A percentile compares a stretch with the other conserved stretches of the same genome.
phyloP scores from a whole-genome alignment of 2,329 filamentous ascomycete species.

The Aspergillus ibericus region DNA sequence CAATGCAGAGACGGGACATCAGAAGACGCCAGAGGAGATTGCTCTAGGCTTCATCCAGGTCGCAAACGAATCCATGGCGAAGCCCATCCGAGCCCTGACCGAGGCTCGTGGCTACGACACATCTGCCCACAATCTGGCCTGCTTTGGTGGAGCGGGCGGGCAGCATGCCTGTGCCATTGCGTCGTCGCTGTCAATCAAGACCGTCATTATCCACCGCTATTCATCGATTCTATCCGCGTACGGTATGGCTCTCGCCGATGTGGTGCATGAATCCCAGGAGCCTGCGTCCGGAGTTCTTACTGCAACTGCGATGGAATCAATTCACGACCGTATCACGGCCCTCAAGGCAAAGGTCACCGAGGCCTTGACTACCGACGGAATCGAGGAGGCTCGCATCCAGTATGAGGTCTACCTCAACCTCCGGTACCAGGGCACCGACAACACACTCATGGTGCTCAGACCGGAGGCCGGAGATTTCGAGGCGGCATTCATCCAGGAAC shows the following conservation, averaged over 20 bases:
- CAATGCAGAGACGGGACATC: conserved; percentile 42
- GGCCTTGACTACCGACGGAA: not conserved
- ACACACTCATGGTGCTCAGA: conserved; percentile 53
- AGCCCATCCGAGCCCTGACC: conserved; percentile 85
- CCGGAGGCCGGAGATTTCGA: conserved; percentile 75
- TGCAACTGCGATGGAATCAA: not conserved
- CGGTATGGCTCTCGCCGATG: conserved; percentile 88
- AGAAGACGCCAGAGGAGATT: conserved; percentile 44
- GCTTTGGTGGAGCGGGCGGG: conserved; percentile 87
- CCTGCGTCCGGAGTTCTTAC: conserved; percentile 26
- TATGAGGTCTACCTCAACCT: conserved; percentile 50
- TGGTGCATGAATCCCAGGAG: conserved; percentile 81
- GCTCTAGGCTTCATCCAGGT: conserved; percentile 45
- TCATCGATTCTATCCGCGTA: conserved; percentile 91
- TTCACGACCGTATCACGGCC: conserved; percentile 21
- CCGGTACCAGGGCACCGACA: conserved; percentile 54
- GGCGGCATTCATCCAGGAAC: not conserved
- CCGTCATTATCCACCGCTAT: conserved; percentile 85
- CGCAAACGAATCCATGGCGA: conserved; percentile 47
- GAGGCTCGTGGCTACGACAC: conserved; percentile 92
- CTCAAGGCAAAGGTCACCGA: conserved; percentile 46
- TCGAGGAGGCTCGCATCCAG: not conserved
- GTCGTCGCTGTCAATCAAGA: conserved; percentile 76
- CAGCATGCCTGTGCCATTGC: conserved; percentile 93
- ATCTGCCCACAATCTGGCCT: conserved; percentile 83